A percentile compares a stretch with the other conserved stretches of the same genome.
Conservation (phyloP, 345 rosid genomes). For the Jatropha curcas region DNA sequence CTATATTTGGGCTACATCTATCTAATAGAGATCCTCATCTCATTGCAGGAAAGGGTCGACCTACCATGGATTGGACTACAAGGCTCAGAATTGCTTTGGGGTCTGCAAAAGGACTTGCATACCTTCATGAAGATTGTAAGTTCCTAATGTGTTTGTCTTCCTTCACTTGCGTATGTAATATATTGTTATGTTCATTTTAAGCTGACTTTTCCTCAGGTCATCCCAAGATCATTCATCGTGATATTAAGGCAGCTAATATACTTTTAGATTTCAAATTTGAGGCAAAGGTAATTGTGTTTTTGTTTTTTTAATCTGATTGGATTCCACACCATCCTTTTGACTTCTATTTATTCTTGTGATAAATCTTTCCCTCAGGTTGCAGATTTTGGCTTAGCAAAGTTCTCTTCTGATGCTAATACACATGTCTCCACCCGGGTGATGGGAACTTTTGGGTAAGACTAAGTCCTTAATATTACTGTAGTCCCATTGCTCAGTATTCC, state of each 20-base stretch:
- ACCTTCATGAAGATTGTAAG: constrained; percentile 97
- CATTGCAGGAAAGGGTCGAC: constrained; percentile 62
- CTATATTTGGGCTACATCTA: neutral
- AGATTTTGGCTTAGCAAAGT: constrained; percentile 92
- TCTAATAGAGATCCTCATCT: constrained; percentile 16
- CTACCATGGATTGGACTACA: constrained; percentile 75
- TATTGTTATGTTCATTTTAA: neutral
- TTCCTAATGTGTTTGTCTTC: constrained; percentile 5
- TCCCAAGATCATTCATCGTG: constrained; percentile 93
- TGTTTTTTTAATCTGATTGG: no score
- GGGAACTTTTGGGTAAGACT: constrained; percentile 94
- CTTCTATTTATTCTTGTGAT: neutral
- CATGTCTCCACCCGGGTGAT: constrained; percentile 94
- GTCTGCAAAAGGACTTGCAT: constrained; percentile 91
- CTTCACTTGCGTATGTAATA: neutral
- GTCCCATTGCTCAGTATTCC: neutral
- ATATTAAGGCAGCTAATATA: constrained; percentile 86
- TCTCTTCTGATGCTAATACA: constrained; percentile 72
- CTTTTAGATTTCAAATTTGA: constrained; percentile 82
- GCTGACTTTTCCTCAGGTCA: constrained; percentile 51
- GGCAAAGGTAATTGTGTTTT: no score
- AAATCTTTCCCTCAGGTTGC: constrained; percentile 60
- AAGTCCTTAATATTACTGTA: neutral
- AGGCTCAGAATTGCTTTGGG: constrained; percentile 83
- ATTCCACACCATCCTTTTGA: neutral